Evolutionary conservation across 805 yeast species (phyloP), one percentile per base, ranked within the genome.

Genomic region (Zygotorulaspora florentina): DNA sequence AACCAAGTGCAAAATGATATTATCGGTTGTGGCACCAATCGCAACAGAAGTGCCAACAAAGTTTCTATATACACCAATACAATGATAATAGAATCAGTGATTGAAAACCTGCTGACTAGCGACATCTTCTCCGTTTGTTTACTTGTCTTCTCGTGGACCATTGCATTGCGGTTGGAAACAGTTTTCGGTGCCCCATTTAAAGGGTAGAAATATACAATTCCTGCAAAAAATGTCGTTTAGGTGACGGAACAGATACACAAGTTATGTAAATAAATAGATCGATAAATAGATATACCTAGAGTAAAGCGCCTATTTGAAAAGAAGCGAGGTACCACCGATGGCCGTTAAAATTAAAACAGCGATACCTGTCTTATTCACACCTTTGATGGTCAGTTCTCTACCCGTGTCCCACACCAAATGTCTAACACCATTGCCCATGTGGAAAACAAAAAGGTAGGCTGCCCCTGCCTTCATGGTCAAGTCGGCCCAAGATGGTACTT

Each of bases 341-440:
- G 74, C 71, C 36, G 80, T 60, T 57, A 79, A 71, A 25, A 83
- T 97, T 47, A 89, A 66, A 15, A 88, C 96, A 39, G 79, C 72
- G 70, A 87, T 87, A 53, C 96, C 98, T 30, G 97, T 89, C 71
- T 84, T 80, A 80, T 86, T 85, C 47, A 93, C 96, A 56, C 96
- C 97, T 63, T 84, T 80, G 57, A 87, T 62, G 51, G 89, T 77
- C 64, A 91, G 76, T 68, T 84, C 86, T 56, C 72, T 74, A 66
- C 96, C 96, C 43, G 81, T 66, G 67, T 93, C 99, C 99, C 99
- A 93, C 45, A 87, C 63, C 68, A 91, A 72, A 68, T 93, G 99
- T 78, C 99, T 87, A 53, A 91, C 50, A 59, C 98, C 97, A 66
- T 90, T 88, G 65, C 75, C 79, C 39, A 77, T 61, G 70, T 93